phyloP scores from a whole-genome alignment of 257 asterid species.

The Capsicum baccatum region DNA sequence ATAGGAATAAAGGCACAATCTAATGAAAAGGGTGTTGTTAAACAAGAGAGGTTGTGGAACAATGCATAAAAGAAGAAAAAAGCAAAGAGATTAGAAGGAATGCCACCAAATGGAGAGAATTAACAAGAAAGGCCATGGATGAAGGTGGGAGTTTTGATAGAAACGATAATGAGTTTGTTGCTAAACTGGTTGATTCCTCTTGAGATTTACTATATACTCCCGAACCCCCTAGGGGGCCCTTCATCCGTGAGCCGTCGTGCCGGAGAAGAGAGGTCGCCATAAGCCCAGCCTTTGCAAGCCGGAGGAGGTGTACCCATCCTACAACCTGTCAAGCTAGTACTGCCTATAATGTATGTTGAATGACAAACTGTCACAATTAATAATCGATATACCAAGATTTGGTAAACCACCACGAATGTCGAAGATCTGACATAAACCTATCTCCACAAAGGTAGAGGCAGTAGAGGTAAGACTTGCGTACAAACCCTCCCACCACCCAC shows the following conservation, averaged over 20 bases:
- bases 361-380: not conserved
- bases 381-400: not conserved
- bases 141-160: constrained; percentile 25
- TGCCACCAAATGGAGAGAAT: constrained; percentile 7
- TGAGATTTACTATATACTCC: not conserved
- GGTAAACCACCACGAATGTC: not conserved
- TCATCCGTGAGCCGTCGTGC: too few relatives aligned
- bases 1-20: constrained; percentile 24
- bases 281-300: too few relatives aligned
- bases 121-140: constrained; percentile 10
- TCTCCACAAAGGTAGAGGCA: too few relatives aligned
- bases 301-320: too few relatives aligned
- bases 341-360: not conserved
- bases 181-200: not conserved
- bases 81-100: constrained; percentile 12
- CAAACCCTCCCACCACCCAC: too few relatives aligned
- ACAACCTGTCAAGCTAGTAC: too few relatives aligned
- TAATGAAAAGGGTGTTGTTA: constrained; percentile 23
- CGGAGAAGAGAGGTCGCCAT: too few relatives aligned
- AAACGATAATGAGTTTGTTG: constrained; percentile 20
- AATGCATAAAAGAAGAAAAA: not conserved
- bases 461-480: too few relatives aligned
- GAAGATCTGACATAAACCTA: too few relatives aligned
- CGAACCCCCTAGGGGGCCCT: too few relatives aligned
- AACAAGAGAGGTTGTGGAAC: not conserved